phyloP scores from a whole-genome alignment of 768 basidiomycete genomes.

The Lactarius quietus region DNA sequence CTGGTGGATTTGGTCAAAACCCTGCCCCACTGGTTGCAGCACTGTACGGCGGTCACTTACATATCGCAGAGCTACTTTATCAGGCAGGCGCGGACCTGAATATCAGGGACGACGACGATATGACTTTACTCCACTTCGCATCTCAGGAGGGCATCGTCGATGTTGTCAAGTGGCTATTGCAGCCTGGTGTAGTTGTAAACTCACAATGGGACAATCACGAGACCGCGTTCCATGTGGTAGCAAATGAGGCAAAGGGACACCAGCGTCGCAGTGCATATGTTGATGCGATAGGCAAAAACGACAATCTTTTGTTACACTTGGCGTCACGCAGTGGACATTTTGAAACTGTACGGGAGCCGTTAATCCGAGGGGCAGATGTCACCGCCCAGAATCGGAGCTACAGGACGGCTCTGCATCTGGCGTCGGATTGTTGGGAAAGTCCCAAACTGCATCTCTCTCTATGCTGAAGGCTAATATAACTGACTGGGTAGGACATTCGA shows the following conservation, averaged over 20 bases:
- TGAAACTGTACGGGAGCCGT: neutral
- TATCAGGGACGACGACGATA: neutral
- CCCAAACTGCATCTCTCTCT: no score
- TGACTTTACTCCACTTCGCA: neutral
- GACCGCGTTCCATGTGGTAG: neutral
- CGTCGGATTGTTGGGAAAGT: neutral
- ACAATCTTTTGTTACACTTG: neutral
- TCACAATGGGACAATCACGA: neutral
- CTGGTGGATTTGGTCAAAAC: neutral
- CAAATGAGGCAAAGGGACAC: neutral
- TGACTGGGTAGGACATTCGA: no score
- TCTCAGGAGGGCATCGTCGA: neutral
- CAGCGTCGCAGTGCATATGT: neutral
- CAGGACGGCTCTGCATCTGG: neutral
- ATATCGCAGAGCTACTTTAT: neutral
- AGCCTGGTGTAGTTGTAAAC: neutral
- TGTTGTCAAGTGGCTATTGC: neutral
- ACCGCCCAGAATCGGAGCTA: rapidly evolving
- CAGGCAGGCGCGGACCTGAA: neutral
- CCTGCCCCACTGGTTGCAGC: neutral
- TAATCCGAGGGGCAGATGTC: neutral
- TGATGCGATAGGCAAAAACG: rapidly evolving
- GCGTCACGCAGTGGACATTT: neutral
- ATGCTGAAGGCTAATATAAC: no score
- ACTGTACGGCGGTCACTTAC: neutral